phyloP scores from a whole-genome alignment of 768 basidiomycete species.

The Tulasnella sp. region DNA sequence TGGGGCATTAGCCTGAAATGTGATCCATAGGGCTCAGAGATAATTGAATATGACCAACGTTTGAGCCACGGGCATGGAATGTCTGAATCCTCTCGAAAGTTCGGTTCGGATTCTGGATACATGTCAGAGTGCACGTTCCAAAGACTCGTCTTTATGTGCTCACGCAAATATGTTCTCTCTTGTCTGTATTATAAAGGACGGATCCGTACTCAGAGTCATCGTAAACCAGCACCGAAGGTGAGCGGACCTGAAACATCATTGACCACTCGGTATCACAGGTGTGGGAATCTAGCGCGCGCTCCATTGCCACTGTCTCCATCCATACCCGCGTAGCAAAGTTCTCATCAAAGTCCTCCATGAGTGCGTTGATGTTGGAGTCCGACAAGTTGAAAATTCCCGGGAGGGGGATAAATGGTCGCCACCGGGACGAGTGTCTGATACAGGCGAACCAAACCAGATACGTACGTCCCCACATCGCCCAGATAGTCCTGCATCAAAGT shows the following conservation, averaged over 20 bases:
- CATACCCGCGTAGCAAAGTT: constrained; percentile 13
- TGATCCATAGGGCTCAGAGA: not conserved
- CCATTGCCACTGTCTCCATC: constrained; percentile 14
- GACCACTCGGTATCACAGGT: constrained; percentile 11
- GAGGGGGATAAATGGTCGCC: too few species aligned
- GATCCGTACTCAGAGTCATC: not conserved
- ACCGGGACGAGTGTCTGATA: not conserved
- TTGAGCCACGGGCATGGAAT: not conserved
- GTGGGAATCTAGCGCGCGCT: constrained; percentile 10
- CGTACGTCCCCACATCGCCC: constrained; percentile 6
- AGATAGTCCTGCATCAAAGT: not conserved
- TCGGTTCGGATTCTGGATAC: not conserved
- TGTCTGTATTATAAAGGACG: not conserved
- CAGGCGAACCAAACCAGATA: constrained; percentile 7
- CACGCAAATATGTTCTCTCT: constrained; percentile 4
- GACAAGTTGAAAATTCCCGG: too few species aligned
- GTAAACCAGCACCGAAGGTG: not conserved
- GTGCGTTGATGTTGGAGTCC: too few species aligned
- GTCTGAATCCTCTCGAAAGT: not conserved
- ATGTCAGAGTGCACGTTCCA: not conserved
- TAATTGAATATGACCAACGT: too few species aligned
- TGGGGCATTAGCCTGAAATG: not conserved
- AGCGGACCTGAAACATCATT: constrained; percentile 11
- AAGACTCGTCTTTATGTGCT: not conserved
- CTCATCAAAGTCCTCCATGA: not conserved